Base-by-base conservation (phyloP, 2,329 filamentous ascomycete genomes). In the Dothidotthia symphoricarpi region DNA sequence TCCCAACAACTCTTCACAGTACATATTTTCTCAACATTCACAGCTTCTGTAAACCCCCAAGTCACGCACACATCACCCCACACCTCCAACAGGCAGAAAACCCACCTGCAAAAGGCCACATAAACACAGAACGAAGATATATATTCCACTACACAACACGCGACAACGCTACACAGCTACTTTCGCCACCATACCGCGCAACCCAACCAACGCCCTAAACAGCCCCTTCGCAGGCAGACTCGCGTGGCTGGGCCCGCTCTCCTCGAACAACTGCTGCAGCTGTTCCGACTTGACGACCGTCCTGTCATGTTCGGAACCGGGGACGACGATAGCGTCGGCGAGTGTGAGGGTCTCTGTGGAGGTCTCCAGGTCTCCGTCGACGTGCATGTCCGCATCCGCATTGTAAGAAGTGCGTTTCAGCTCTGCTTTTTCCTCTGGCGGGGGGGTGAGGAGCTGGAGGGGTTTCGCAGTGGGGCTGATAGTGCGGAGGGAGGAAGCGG, bases 141-240 rank as follows among this genome's bases (percentile, higher is more conserved):
- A n/a, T n/a, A n/a, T n/a, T n/a, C n/a, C n/a, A n/a, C n/a, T n/a
- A n/a, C n/a, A n/a, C n/a, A n/a, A n/a, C n/a, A n/a, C n/a, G n/a
- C n/a, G n/a, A n/a, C n/a, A n/a, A n/a, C n/a, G n/a, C n/a, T n/a
- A n/a, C n/a, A n/a, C n/a, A n/a, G n/a, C n/a, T n/a, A n/a, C n/a
- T n/a, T n/a, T n/a, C n/a, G n/a, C n/a, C n/a, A n/a, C n/a, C n/a
- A n/a, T n/a, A 1, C 78, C 76, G 60, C 85, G 81, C 47, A 87
- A 59, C 4, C 72, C 78, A 10, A 84, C 77, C 26, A 91, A 82
- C 63, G 82, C 80, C 63, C 84, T 81, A 59, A 90, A 89, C 69
- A 88, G 77, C 46, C 88, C 85, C 63, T 85, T 81, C 15, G 90
- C 78, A 9, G 84, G 80, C 15, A 83, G 82, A 55, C 85, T 76